Evolutionary conservation across 2,329 filamentous ascomycete genomes (phyloP).

Genomic region (Phoma sp.): DNA sequence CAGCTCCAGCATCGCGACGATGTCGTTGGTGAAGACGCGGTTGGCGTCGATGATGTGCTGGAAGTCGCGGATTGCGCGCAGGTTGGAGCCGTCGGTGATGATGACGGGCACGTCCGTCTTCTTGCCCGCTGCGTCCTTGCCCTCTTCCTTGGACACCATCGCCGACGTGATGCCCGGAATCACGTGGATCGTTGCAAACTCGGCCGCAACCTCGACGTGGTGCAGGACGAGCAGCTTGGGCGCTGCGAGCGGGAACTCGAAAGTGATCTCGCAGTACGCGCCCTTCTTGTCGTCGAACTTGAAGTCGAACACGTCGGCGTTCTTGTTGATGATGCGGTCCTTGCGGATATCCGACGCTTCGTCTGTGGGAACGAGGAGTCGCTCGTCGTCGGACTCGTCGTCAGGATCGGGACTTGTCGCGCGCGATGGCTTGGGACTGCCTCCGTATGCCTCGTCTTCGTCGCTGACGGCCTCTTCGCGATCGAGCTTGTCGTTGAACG

Average conservation of each 20-base stretch:
- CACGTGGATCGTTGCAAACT: constrained; percentile 82
- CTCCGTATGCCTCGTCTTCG: constrained; percentile 61
- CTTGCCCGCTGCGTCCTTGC: constrained; percentile 58
- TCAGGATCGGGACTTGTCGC: constrained; percentile 40
- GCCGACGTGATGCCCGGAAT: constrained; percentile 78
- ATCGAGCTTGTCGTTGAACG: constrained; percentile 69
- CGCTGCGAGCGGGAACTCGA: constrained; percentile 79
- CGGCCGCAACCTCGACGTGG: constrained; percentile 81
- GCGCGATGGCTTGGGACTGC: constrained; percentile 50
- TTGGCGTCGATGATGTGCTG: constrained; percentile 85
- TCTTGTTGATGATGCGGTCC: constrained; percentile 51
- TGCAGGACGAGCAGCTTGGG: constrained; percentile 94
- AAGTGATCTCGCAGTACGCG: constrained; percentile 77
- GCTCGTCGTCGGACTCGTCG: constrained; percentile 34
- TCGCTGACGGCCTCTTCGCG: constrained; percentile 60
- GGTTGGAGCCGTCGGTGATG: constrained; percentile 83
- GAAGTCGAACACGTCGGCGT: constrained; percentile 74
- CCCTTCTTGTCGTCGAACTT: constrained; percentile 77
- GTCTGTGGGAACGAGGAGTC: constrained; percentile 32
- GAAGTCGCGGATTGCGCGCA: constrained; percentile 88
- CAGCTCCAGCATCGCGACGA: constrained; percentile 78
- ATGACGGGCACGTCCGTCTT: constrained; percentile 58
- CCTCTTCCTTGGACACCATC: constrained; percentile 64
- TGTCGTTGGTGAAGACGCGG: constrained; percentile 88
- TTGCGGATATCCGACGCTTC: constrained; percentile 39